A percentile compares a stretch with the other conserved stretches of the same genome.
Conservation (phyloP, 2,329 filamentous ascomycete genomes). For the Diaporthe longicolla region DNA sequence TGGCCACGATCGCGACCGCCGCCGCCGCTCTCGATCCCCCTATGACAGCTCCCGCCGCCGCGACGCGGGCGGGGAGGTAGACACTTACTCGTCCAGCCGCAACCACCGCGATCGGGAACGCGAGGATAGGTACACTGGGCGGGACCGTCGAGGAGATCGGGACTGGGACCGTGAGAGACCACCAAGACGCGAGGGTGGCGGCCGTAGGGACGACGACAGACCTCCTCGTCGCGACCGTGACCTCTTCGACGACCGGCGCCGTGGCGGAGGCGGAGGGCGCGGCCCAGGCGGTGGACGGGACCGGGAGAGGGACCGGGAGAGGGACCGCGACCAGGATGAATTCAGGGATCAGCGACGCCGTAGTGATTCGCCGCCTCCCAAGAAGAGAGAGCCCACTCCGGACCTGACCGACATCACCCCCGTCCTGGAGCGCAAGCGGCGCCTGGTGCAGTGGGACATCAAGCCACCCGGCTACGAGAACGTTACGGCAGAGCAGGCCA, state of each 20-base stretch:
- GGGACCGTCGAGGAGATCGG: constrained; percentile 58
- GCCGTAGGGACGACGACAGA: constrained; percentile 78
- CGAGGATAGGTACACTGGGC: constrained; percentile 83
- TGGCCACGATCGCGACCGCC: constrained; percentile 61
- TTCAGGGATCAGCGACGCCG: constrained; percentile 75
- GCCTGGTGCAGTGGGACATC: constrained; percentile 99
- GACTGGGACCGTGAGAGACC: constrained; percentile 56
- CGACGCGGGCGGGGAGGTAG: constrained; percentile 77
- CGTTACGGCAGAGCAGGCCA: constrained; percentile 97
- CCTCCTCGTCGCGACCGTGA: constrained; percentile 65
- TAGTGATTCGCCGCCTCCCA: constrained; percentile 84
- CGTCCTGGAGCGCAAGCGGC: constrained; percentile 87
- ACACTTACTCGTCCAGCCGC: constrained; percentile 93
- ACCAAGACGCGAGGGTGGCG: constrained; percentile 70
- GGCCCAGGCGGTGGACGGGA: constrained; percentile 55
- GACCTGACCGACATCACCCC: constrained; percentile 91
- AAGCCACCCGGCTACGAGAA: constrained; percentile 98
- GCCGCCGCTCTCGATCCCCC: constrained; percentile 89
- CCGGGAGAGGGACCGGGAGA: constrained; percentile 56
- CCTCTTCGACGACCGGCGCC: constrained; percentile 73
- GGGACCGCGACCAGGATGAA: constrained; percentile 58
- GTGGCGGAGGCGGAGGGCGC: constrained; percentile 57
- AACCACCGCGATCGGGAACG: constrained; percentile 94
- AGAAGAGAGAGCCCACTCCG: constrained; percentile 95
- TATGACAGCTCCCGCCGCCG: constrained; percentile 80